Evolutionary conservation across 1,284 basidiomycete genomes (phyloP).

Genomic region (Malassezia yamatoensis): DNA sequence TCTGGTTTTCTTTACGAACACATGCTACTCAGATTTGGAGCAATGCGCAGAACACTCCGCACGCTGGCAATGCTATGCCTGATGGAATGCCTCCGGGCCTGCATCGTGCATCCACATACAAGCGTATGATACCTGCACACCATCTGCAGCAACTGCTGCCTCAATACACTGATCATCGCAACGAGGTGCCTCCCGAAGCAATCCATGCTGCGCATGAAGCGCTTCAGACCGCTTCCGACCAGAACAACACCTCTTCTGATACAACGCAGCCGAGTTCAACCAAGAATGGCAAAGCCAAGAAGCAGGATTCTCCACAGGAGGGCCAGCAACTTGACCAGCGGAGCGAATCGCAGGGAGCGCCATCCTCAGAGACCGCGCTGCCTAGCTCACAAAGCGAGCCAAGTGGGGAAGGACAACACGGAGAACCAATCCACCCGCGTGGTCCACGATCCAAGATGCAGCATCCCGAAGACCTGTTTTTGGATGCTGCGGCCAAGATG

Average conservation of each 20-base stretch:
- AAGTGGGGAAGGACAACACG: no score
- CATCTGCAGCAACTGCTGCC: slow-evolving; percentile 42
- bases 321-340: not conserved
- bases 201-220: no score
- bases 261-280: not conserved
- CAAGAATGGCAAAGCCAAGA: not conserved
- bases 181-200: no score
- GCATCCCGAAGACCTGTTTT: not conserved
- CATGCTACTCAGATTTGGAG: slow-evolving; percentile 99
- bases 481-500: slow-evolving; percentile 2
- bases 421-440: no score
- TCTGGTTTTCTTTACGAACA: slow-evolving; percentile 97
- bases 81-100: slow-evolving; percentile 32
- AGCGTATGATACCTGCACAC: slow-evolving; percentile 53
- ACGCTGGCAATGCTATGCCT: slow-evolving; percentile 44
- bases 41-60: slow-evolving; percentile 53
- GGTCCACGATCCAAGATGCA: not conserved
- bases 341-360: no score
- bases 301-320: not conserved
- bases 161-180: not conserved
- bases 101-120: slow-evolving; percentile 64
- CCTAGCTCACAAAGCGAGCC: no score
- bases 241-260: no score
- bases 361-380: no score
- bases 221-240: no score